A percentile compares a stretch with the other conserved stretches of the same genome.
phyloP scores from a whole-genome alignment of 2,329 filamentous ascomycete genomes.

The Ophiostoma tasmaniense region DNA sequence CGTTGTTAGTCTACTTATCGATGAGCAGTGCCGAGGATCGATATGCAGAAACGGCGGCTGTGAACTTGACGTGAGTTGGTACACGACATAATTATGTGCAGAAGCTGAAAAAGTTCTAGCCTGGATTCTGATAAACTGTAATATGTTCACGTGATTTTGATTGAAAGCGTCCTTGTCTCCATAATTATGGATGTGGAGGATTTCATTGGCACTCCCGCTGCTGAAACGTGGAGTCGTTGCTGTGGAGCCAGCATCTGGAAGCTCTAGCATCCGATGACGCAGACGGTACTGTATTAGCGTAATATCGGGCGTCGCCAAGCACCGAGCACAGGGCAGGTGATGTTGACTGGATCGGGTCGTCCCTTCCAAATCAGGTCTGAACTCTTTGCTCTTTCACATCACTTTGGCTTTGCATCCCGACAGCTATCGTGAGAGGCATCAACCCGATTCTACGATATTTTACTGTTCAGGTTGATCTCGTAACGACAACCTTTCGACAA shows the following conservation, averaged over 20 bases:
- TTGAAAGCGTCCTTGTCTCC: conserved; percentile 1
- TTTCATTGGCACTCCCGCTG: not conserved
- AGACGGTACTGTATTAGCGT: conserved; percentile 1
- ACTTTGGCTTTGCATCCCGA: not conserved
- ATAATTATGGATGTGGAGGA: not conserved
- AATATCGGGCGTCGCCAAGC: not conserved
- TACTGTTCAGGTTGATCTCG: not conserved
- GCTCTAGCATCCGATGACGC: conserved; percentile 3
- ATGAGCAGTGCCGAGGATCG: not conserved
- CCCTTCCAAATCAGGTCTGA: not conserved
- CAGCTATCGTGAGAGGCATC: not conserved
- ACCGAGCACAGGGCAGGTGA: not conserved
- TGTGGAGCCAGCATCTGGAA: not conserved
- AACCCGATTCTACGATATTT: not conserved
- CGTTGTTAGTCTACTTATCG: not conserved
- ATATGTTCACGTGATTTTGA: not conserved
- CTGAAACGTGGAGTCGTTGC: conserved; percentile 2
- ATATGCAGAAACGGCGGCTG: not conserved
- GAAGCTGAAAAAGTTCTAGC: not conserved
- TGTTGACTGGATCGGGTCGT: not conserved
- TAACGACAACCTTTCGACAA: not conserved
- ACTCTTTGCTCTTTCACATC: not conserved
- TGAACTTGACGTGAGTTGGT: not conserved
- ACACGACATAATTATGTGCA: not conserved
- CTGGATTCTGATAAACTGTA: conserved; percentile 12